Conservation (phyloP, 1,284 basidiomycete genomes). For the Porodaedalea pini region DNA sequence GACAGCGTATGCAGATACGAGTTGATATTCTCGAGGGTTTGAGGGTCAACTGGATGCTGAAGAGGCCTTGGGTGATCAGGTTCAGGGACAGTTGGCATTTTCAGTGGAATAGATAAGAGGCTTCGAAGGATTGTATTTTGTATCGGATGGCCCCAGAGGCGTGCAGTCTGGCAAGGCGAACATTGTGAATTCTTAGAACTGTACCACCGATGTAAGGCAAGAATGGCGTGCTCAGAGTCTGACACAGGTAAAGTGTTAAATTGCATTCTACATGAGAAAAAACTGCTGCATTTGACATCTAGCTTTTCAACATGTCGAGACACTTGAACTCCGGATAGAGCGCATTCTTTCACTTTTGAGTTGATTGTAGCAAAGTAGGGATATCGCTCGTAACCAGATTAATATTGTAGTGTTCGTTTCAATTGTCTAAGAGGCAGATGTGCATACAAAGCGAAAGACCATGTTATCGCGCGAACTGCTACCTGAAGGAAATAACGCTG, state of each 20-base stretch:
- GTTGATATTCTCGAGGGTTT: conserved; percentile 70
- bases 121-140: too few relatives aligned
- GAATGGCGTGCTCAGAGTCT: conserved; percentile 2
- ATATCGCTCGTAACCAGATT: too few relatives aligned
- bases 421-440: too few relatives aligned
- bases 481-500: too few relatives aligned
- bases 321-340: too few relatives aligned
- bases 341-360: too few relatives aligned
- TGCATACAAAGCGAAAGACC: too few relatives aligned
- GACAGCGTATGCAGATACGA: conserved; percentile 62
- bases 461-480: too few relatives aligned
- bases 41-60: conserved; percentile 59
- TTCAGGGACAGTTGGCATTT: not conserved
- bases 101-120: not conserved
- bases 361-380: too few relatives aligned
- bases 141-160: too few relatives aligned
- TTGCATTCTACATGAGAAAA: not conserved
- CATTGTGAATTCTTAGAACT: not conserved
- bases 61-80: conserved; percentile 40
- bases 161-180: not conserved
- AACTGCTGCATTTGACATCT: not conserved
- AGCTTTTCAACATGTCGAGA: too few relatives aligned
- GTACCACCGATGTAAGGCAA: not conserved
- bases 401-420: too few relatives aligned
- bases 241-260: not conserved